Evolutionary conservation across 805 yeast species (phyloP), one percentile per base, ranked within the genome.

Genomic region (Candida loeiensis): DNA sequence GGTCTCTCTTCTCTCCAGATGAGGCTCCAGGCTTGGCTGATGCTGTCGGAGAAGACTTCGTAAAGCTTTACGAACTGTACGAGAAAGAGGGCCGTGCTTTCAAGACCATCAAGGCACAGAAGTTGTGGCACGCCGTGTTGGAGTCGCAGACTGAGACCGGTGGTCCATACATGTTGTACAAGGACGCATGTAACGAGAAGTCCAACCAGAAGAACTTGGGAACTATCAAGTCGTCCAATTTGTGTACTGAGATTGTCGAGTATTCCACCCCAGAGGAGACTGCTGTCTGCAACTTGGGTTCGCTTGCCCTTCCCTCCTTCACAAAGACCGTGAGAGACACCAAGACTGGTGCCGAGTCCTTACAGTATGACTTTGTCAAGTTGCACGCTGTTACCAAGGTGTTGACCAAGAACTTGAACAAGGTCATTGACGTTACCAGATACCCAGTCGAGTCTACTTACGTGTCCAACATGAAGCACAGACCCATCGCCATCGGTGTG

Each of bases 91-190:
- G 70, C 36, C 69, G 73, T 48, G 79, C 77, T 39, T 66, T 70
- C 53, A 53, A 59, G 41, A 69, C 74, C 19, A 62, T 77, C 47
- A 74, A 73, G 59, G 82, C 82, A 16, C 82, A 77, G 54, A 76
- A 76, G 58, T 66, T 77, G 48, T 77, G 82, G 82, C 74, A 76
- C 48, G 66, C 79, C 26, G 74, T 77, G 37, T 66, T 77, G 55
- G 81, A 76, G 55, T 77, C 81, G 17, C 82, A 77, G 59, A 77
- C 82, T 35, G 82, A 77, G 60, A 77, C 82, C 24, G 82, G 82
- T 55, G 76, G 80, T 36, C 82, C 82, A 33, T 77, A 76, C 64
- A 76, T 77, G 81, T 64, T 77, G 50, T 77, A 77, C 64, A 77
- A 77, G 59, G 82, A 77, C 61, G 77, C 82, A 11, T 77, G 82